Evolutionary conservation across 257 asterid species (phyloP).

Genomic region (Petunia axillaris): DNA sequence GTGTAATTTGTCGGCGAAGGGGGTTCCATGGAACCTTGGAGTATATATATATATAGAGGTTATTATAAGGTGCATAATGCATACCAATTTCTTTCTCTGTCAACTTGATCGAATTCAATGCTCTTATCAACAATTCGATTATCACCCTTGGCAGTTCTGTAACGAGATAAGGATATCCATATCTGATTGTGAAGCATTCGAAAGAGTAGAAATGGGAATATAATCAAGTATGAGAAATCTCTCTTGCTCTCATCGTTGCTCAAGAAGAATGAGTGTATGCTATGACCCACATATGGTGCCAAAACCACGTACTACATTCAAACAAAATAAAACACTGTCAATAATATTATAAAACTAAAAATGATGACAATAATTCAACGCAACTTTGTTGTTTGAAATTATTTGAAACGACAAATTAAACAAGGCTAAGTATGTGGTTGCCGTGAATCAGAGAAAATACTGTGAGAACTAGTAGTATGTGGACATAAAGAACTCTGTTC

Average conservation of each 20-base stretch:
- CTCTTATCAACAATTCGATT: constrained; percentile 71
- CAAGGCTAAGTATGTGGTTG: not conserved
- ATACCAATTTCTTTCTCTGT: constrained; percentile 80
- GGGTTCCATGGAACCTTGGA: too few species aligned
- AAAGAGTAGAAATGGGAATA: constrained; percentile 58
- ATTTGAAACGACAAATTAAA: not conserved
- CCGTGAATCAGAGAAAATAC: not conserved
- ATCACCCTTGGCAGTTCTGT: constrained; percentile 70
- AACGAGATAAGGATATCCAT: constrained; percentile 77
- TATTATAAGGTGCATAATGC: not conserved
- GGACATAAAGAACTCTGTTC: not conserved
- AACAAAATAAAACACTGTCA: not conserved
- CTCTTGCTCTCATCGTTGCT: constrained; percentile 42
- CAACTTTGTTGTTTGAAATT: not conserved
- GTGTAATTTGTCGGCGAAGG: too few species aligned
- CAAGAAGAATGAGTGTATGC: constrained; percentile 44
- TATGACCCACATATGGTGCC: constrained; percentile 64
- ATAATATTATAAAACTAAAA: not conserved
- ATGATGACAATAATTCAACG: not conserved
- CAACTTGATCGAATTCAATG: constrained; percentile 90
- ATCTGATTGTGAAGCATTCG: constrained; percentile 69
- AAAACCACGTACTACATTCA: constrained; percentile 56
- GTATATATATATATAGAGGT: too few species aligned
- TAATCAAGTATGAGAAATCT: constrained; percentile 40
- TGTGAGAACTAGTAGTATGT: not conserved